Conservation (phyloP, 73 alveolate genomes). For the Paramecium caudatum region DNA sequence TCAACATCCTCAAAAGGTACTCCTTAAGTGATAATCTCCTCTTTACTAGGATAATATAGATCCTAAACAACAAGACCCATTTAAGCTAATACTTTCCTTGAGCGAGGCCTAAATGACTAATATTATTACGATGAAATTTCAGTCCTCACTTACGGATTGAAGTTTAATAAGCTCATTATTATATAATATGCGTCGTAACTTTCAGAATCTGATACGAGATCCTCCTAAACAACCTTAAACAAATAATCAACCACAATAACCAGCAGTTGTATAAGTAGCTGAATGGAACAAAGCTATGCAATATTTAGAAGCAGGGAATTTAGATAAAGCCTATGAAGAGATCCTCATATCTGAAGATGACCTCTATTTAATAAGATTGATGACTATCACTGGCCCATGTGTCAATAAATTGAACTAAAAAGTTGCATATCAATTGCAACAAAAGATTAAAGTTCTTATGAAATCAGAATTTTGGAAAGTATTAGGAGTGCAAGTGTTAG, state of each 20-base stretch:
- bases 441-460: constrained; percentile 31
- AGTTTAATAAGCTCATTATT: constrained; percentile 58
- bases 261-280: neutral
- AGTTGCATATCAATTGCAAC: constrained; percentile 9
- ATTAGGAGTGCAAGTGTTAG: constrained; percentile 7
- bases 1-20: constrained; percentile 38
- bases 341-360: constrained; percentile 35
- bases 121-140: constrained; percentile 20
- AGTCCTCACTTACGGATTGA: constrained; percentile 50
- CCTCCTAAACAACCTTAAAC: constrained; percentile 12
- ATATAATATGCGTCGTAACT: constrained; percentile 46
- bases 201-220: neutral
- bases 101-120: constrained; percentile 21
- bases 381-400: constrained; percentile 65
- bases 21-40: constrained; percentile 19
- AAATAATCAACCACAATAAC: neutral
- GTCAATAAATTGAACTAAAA: constrained; percentile 7
- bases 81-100: constrained; percentile 37
- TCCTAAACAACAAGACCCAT: constrained; percentile 38
- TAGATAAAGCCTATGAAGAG: constrained; percentile 51
- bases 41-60: constrained; percentile 57
- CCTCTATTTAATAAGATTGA: constrained; percentile 36
- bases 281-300: constrained; percentile 42
- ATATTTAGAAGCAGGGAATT: constrained; percentile 14
- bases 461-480: constrained; percentile 61